Evolutionary conservation across 2,329 filamentous ascomycete genomes (phyloP), one percentile per base, ranked within the genome.

Genomic region (Pseudogymnoascus sp.): DNA sequence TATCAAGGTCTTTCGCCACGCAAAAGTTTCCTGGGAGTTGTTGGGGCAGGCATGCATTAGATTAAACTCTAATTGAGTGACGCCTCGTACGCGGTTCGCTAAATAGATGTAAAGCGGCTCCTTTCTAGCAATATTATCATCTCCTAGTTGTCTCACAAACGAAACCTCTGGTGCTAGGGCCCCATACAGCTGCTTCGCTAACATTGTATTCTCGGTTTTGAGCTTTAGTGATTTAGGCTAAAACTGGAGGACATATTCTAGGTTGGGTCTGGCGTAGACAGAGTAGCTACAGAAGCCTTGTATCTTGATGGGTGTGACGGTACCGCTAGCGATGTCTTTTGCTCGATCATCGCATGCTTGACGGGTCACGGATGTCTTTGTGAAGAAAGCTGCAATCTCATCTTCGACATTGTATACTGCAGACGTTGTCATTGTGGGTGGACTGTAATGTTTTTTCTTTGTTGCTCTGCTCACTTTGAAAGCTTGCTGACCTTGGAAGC

Each of bases 271-370:
- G n/a, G 74, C 73, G 63, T 76, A 78, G 53, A 77, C 71, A 1
- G 73, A 74, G 68, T 78, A 77, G 69, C 74, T 77, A 66, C 73
- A 78, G 28, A 68, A 69, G 18, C 75, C 75, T 68, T 77, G 72
- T 12, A 77, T 68, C 14, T 65, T 59, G n/a, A 77, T 72, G 14
- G 73, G 72, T 60, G 70, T 66, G 61, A 74, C 43, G 43, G 69
- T 63, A 28, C 73, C 70, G 59, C 73, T 69, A 63, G 71, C 63
- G 63, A 74, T 72, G 16, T 72, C 64, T 25, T 65, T 71, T 12
- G 72, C 72, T 38, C 63, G 63, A 11, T 60, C 65, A 46, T 72
- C 65, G 42, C 63, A 68, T 64, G 37, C 38, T 68, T 63, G 59
- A 53, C 61, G 65, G 37, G 66, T 65, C 25, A 65, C 66, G 25